Evolutionary conservation across 345 rosid species (phyloP).

Genomic region (Combretum micranthum): DNA sequence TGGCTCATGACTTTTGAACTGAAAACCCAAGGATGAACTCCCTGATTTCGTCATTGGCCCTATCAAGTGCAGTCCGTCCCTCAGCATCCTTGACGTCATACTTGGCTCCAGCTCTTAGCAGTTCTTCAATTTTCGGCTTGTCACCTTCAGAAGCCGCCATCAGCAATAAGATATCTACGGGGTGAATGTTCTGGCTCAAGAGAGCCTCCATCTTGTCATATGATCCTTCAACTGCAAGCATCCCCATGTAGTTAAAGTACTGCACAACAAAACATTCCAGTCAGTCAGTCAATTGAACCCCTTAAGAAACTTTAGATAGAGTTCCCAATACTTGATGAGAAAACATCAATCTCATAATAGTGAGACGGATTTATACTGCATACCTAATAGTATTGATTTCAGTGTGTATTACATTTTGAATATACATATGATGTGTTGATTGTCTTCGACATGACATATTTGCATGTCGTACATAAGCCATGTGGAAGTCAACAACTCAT

Average conservation of each 20-base stretch:
- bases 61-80: slow-evolving; percentile 68
- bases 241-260: slow-evolving; percentile 96
- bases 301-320: not conserved
- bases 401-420: too few species aligned
- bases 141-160: slow-evolving; percentile 89
- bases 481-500: too few species aligned
- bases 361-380: too few species aligned
- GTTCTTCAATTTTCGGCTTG: slow-evolving; percentile 81
- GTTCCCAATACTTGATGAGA: not conserved
- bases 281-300: not conserved
- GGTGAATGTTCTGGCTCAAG: slow-evolving; percentile 64
- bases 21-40: slow-evolving; percentile 56
- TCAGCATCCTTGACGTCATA: slow-evolving; percentile 58
- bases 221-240: slow-evolving; percentile 90
- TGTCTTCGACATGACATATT: too few species aligned
- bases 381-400: too few species aligned
- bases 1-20: slow-evolving; percentile 50
- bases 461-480: too few species aligned
- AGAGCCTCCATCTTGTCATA: slow-evolving; percentile 92
- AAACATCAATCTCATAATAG: not conserved
- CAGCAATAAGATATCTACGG: slow-evolving; percentile 71
- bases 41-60: slow-evolving; percentile 57
- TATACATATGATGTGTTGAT: too few species aligned
- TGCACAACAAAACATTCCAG: slow-evolving; percentile 21
- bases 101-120: slow-evolving; percentile 70